Evolutionary conservation across 2,329 filamentous ascomycete species (phyloP), one percentile per base, ranked within the genome.

Genomic region (Cladosporium colombiae): DNA sequence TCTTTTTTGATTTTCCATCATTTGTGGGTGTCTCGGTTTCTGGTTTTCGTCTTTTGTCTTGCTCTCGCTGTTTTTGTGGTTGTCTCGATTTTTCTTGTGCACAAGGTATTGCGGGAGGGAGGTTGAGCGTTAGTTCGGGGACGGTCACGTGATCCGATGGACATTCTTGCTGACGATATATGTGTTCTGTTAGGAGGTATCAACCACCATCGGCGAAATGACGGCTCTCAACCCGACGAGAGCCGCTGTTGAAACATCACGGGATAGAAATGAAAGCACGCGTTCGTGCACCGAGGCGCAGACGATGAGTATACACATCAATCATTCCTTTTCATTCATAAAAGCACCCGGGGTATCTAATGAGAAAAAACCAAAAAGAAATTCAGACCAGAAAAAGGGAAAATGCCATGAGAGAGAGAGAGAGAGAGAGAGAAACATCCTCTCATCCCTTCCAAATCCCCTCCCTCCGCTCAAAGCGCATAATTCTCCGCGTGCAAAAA

Each of bases 401-500:
- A 44, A n/a, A n/a, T n/a, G 0, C 37, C 18, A 44, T 5, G 35
- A 18, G 35, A 40, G 35, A 16, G n/a, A n/a, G n/a, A n/a, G n/a
- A n/a, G n/a, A n/a, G n/a, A n/a, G n/a, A n/a, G n/a, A n/a, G n/a
- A 16, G 16, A 0, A 14, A 37, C 14, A 37, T 16, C 35, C 35
- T 16, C 35, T 37, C 13, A 37, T 16, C 1, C 37, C 16, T 16
- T 10, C 16, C 37, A 40, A 16, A 21, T 6, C 2, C 7, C 40
- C 40, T 44, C 37, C 10, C 37, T 25, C 31, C 4, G 3, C 11
- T 57, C 55, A 97, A 68, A 97, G 83, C 61, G 93, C 91, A 81
- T 97, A 97, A 77, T 97, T 97, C 83, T 98, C 94, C 3, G 93
- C 91, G 81, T 97, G 94, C 77, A 97, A 79, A 77, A 93, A 97